Evolutionary conservation across 768 basidiomycete genomes (phyloP).

Genomic region (Obba rivulosa): DNA sequence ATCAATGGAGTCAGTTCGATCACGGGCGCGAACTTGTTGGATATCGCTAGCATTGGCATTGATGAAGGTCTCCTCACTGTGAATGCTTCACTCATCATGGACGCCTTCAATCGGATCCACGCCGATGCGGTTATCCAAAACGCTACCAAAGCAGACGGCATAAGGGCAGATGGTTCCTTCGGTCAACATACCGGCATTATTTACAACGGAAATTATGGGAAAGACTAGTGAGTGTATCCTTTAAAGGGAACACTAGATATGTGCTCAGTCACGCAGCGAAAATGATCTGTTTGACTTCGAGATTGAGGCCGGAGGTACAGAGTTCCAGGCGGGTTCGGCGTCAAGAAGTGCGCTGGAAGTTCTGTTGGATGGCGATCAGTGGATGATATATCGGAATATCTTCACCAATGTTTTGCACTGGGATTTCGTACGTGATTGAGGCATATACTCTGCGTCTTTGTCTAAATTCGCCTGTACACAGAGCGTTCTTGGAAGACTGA

Average conservation of each 20-base stretch:
- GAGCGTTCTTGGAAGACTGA: slow-evolving; percentile 58
- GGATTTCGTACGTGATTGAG: slow-evolving; percentile 50
- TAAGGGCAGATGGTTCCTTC: slow-evolving; percentile 35
- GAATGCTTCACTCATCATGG: slow-evolving; percentile 41
- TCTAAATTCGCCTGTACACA: slow-evolving; percentile 15
- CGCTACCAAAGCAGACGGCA: slow-evolving; percentile 49
- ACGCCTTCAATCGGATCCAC: slow-evolving; percentile 48
- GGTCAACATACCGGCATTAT: slow-evolving; percentile 54
- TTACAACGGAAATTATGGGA: slow-evolving; percentile 67
- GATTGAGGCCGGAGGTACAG: slow-evolving; percentile 52
- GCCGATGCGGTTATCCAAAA: slow-evolving; percentile 44
- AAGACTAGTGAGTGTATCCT: slow-evolving; percentile 29
- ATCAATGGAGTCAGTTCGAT: slow-evolving; percentile 34
- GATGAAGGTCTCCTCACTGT: slow-evolving; percentile 35
- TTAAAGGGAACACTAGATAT: background rate
- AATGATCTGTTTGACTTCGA: slow-evolving; percentile 57
- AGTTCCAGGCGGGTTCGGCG: slow-evolving; percentile 34
- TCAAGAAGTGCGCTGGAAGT: slow-evolving; percentile 42
- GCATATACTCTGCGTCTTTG: background rate
- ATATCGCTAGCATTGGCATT: slow-evolving; percentile 58
- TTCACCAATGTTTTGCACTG: slow-evolving; percentile 53
- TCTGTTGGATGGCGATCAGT: slow-evolving; percentile 48
- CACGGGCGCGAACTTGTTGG: slow-evolving; percentile 57
- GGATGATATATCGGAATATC: slow-evolving; percentile 62
- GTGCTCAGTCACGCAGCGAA: slow-evolving; percentile 28